Conservation (phyloP, 257 asterid genomes). For the Nicotiana otophora region DNA sequence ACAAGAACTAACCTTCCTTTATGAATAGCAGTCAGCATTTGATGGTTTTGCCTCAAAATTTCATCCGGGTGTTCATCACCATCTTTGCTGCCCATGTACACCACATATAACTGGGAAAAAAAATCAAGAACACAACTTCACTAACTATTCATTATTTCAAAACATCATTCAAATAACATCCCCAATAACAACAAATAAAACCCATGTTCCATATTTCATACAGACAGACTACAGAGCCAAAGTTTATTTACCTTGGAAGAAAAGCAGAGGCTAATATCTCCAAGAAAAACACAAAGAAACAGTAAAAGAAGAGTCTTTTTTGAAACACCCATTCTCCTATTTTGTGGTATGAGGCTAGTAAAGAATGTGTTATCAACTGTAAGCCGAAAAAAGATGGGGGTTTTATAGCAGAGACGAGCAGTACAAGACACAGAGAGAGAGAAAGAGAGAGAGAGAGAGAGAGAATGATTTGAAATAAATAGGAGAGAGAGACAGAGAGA, state of each 20-base stretch:
- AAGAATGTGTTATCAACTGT: slow-evolving; percentile 3
- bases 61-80: slow-evolving; percentile 62
- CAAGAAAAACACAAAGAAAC: slow-evolving; percentile 35
- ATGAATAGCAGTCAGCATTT: slow-evolving; percentile 65
- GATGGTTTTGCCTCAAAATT: slow-evolving; percentile 63
- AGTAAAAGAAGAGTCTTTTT: slow-evolving; percentile 25
- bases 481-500: slow-evolving; percentile 9
- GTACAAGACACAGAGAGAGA: not conserved
- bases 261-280: slow-evolving; percentile 33
- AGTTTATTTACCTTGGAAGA: slow-evolving; percentile 56
- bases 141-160: not conserved
- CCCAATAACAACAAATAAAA: not conserved
- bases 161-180: not conserved
- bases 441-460: not conserved
- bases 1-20: slow-evolving; percentile 57
- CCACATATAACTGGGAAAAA: slow-evolving; percentile 68
- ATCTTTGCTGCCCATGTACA: slow-evolving; percentile 83
- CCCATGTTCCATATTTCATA: not conserved
- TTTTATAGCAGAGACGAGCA: slow-evolving; percentile 3
- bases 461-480: slow-evolving; percentile 16
- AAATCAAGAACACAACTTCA: not conserved
- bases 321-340: slow-evolving; percentile 36
- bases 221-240: not conserved
- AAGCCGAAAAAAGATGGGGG: slow-evolving; percentile 12
- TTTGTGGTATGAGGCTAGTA: slow-evolving; percentile 9